Conservation (phyloP, 148 eudicot species). For the Rhododendron ovatum region DNA sequence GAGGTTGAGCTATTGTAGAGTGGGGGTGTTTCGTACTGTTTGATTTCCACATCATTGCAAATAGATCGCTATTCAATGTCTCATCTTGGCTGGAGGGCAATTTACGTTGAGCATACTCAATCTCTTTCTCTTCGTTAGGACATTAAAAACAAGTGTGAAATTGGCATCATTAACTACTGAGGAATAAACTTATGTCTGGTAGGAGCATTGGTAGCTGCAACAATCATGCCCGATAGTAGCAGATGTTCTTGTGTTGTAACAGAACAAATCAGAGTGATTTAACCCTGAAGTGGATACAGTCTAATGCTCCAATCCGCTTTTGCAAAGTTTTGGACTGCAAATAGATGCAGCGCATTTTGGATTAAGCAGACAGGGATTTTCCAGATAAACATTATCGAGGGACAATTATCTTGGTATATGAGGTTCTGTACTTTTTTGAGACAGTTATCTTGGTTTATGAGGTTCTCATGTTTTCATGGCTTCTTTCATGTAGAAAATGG, state of each 20-base stretch:
- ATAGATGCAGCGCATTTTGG: background rate
- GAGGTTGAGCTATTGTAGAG: background rate
- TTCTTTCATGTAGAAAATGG: slow-evolving; percentile 52
- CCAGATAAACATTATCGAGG: too few species aligned
- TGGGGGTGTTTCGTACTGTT: background rate
- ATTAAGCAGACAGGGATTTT: too few species aligned
- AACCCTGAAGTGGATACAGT: background rate
- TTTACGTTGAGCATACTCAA: background rate
- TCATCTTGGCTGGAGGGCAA: background rate
- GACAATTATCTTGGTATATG: too few species aligned
- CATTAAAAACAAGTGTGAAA: background rate
- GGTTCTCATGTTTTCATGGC: background rate
- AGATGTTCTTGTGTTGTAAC: background rate
- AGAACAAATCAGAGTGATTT: background rate
- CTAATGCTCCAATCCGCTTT: background rate
- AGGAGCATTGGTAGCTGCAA: background rate
- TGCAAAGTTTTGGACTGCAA: background rate
- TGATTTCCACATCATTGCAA: background rate
- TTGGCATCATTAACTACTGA: background rate
- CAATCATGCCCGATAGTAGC: background rate
- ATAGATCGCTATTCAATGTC: background rate
- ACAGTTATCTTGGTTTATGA: too few species aligned
- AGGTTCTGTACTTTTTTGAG: too few species aligned
- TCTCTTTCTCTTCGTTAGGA: background rate
- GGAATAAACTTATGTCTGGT: background rate